A percentile compares a stretch with the other conserved stretches of the same genome.
Conservation (phyloP, 805 yeast species). For the Naumovozyma baii region DNA sequence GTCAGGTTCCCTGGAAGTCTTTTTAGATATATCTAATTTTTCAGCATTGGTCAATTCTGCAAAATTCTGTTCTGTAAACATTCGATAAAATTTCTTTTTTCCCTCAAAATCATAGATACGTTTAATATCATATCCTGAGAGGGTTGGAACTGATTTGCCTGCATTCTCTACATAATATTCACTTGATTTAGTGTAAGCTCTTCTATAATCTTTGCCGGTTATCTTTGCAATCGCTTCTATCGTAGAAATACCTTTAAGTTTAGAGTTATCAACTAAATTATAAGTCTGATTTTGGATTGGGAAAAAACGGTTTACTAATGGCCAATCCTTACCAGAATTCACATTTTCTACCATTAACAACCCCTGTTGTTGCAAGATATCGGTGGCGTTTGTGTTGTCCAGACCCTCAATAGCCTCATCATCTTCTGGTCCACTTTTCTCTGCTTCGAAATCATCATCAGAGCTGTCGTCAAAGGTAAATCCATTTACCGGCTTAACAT, state of each 20-base stretch:
- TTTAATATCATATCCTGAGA: slow-evolving; percentile 35
- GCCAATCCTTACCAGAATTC: slow-evolving; percentile 1
- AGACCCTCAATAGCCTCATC: slow-evolving; percentile 27
- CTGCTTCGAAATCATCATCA: slow-evolving; percentile 28
- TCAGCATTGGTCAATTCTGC: slow-evolving; percentile 25
- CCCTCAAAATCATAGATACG: slow-evolving; percentile 67
- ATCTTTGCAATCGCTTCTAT: slow-evolving; percentile 42
- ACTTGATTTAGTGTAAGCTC: slow-evolving; percentile 43
- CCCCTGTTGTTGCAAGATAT: slow-evolving; percentile 20
- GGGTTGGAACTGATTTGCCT: slow-evolving; percentile 26
- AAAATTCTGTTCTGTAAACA: slow-evolving; percentile 40
- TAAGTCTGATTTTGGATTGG: slow-evolving; percentile 60
- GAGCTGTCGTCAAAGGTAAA: slow-evolving; percentile 18
- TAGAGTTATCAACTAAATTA: slow-evolving; percentile 36
- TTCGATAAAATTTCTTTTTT: slow-evolving; percentile 60
- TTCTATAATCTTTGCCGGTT: slow-evolving; percentile 45
- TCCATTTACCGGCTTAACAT: slow-evolving; percentile 17
- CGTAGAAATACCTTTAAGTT: slow-evolving; percentile 47
- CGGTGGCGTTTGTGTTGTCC: slow-evolving; percentile 22
- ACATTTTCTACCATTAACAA: slow-evolving; percentile 17
- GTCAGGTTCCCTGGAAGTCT: background rate
- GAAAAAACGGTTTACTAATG: slow-evolving; percentile 40
- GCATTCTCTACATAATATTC: slow-evolving; percentile 39
- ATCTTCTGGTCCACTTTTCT: slow-evolving; percentile 23
- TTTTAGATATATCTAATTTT: background rate